Evolutionary conservation across 2,329 filamentous ascomycete species (phyloP), one percentile per base, ranked within the genome.

Genomic region (Cytospora leucostoma): DNA sequence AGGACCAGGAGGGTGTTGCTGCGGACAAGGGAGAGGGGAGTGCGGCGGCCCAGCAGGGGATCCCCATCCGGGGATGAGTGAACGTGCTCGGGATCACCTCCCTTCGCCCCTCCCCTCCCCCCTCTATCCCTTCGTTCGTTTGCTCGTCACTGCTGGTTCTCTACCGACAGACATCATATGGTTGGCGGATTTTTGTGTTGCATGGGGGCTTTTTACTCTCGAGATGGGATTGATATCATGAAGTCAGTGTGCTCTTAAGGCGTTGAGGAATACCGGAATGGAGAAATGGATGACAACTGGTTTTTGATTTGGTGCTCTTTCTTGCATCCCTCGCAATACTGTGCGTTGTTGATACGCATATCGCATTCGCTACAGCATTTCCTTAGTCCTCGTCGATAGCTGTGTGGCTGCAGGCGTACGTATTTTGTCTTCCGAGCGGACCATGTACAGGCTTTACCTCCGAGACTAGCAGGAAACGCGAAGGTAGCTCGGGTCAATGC

Each of bases 11-110:
- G 47, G 68, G 65, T 7, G 58, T 56, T 32, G 63, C 64, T 10
- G 37, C 79, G 56, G 78, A 79, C 65, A 72, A 56, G 27, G 57
- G 47, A 15, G 50, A 65, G 37, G 54, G 40, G 27, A 51, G 53
- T 21, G 52, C 33, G 32, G 59, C 66, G 7, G 81, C 51, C 21
- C 59, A 61, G 59, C 61, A 84, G 69, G 82, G 81, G 50, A 87
- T 90, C 65, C 87, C 88, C 21, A 89, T 90, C 71, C 82, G 86
- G 69, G 82, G 84, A 81, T 89, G 78, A 73, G 68, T 54, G 35
- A 50, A 15, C 7, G 21, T 6, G 27, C 7, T 4, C 19, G 33
- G 38, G 19, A 15, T 37, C 11, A 40, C 13, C 15, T n/a, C 5
- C 53, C 21, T 10, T 35, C 5, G 58, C 51, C 35, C 7, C 27